Base-by-base conservation (phyloP, 306 rosid genomes). In the Medicago lupulina region DNA sequence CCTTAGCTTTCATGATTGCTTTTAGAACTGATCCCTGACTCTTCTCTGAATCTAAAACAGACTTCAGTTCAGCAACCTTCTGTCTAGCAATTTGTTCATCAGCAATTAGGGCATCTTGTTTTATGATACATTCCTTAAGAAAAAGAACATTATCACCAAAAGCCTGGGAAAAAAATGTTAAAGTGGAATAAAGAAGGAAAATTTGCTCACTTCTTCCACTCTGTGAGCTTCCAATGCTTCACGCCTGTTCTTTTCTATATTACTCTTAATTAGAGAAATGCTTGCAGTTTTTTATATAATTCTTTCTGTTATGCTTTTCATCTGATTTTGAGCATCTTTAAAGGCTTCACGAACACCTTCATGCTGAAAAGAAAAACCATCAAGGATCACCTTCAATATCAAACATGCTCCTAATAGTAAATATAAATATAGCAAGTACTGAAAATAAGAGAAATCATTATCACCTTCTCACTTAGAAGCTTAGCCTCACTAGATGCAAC, bases 51-150 rank as follows among this genome's bases (percentile, higher is more conserved):
- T 95, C 99, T 83, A 86, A 67, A 76, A 85, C 78, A 66, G 96
- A 92, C 82, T 88, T 95, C 18, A 95, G 89, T 66, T 95, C 99
- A 14, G 97, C 90, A 82, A 92, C 97, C 86, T 95, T 92, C 79
- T 90, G 99, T 75, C 99, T 92, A 47, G 99, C 93, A 84, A 82
- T 87, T 85, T 90, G 97, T 84, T 95, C 99, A n/a, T 83, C 76
- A 78, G 97, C 93, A 88, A 89, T 87, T 76, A 92, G 36, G 43
- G 85, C 80, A 67, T 87, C 98, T 88, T 90, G 97, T 82, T 92
- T 88, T 80, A 76, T 85, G 62, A 86, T 81, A 76, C 88, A 83
- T 34, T 90, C 90, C 98, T 95, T 60, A 7, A 59, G 76, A 70
- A 80, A 71, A 70, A 78, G 23, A 58, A 8, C 18, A 75, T n/a